Percentiles rank a stretch among this genome's conserved stretches.
Conservation (phyloP, 192 early-diverging fungal species). For the Linnemannia elongata region DNA sequence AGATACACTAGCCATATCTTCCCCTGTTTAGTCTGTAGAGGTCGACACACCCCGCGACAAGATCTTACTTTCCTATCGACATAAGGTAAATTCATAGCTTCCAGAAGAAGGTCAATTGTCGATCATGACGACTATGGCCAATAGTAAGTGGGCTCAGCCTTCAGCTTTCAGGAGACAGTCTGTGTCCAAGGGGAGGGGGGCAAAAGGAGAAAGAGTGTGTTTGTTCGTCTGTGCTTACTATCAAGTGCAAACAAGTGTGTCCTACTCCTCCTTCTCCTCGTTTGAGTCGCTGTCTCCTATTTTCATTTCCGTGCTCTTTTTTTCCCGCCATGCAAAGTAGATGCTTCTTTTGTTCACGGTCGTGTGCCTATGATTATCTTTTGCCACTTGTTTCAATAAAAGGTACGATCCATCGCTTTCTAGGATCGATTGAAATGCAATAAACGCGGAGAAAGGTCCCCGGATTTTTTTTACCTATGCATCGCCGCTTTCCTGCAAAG, state of each 20-base stretch:
- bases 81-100: no score
- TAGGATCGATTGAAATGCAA: not conserved
- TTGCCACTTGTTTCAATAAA: not conserved
- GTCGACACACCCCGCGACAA: no score
- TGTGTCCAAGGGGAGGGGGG: not conserved
- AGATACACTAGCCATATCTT: no score
- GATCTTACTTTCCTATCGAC: no score
- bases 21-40: no score
- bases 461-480: not conserved
- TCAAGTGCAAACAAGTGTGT: no score
- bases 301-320: not conserved
- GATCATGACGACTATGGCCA: not conserved
- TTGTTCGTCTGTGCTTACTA: no score
- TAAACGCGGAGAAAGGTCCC: not conserved
- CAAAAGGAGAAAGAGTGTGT: not conserved
- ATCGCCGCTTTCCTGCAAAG: not conserved
- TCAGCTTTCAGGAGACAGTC: not conserved
- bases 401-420: not conserved
- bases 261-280: not conserved
- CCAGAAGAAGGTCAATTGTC: not conserved
- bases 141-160: not conserved
- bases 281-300: not conserved
- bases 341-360: not conserved
- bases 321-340: not conserved
- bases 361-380: not conserved